phyloP scores from a whole-genome alignment of 208 protist species.

The Novymonas esmeraldas region DNA sequence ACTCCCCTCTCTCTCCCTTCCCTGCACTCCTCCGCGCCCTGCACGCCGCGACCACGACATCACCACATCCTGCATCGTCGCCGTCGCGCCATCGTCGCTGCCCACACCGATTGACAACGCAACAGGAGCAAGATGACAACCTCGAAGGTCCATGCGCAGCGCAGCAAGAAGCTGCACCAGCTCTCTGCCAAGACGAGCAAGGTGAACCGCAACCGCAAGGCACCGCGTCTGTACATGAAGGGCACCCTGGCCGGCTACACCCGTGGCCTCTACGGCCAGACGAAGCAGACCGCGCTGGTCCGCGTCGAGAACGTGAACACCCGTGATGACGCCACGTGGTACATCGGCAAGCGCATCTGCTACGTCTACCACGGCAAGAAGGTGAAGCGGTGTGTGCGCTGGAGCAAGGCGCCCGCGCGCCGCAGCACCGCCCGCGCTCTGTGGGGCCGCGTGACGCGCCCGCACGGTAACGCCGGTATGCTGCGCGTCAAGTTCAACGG shows the following conservation, averaged over 20 bases:
- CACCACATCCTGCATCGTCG: background rate
- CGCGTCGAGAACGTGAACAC: constrained; percentile 97
- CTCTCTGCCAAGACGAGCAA: constrained; percentile 84
- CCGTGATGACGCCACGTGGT: constrained; percentile 96
- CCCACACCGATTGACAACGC: background rate
- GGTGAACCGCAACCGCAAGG: constrained; percentile 87
- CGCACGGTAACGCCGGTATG: constrained; percentile 98
- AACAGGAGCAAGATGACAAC: constrained; percentile 49
- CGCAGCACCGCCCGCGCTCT: constrained; percentile 95
- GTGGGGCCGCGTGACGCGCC: constrained; percentile 97
- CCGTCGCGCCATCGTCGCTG: background rate
- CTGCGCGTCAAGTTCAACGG: constrained; percentile 98
- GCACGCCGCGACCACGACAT: background rate
- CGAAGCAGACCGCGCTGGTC: constrained; percentile 94
- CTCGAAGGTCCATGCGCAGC: constrained; percentile 79
- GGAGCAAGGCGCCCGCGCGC: constrained; percentile 88
- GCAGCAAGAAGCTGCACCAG: constrained; percentile 92
- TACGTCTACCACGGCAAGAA: constrained; percentile 98
- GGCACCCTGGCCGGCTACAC: constrained; percentile 91
- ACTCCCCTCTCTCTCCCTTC: too few species aligned
- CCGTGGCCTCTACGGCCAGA: constrained; percentile 93
- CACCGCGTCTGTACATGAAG: constrained; percentile 93
- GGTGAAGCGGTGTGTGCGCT: constrained; percentile 91
- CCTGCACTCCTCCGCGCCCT: too few species aligned
- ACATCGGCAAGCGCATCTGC: constrained; percentile 98